Percentiles rank a stretch among this genome's conserved stretches.
These are phyloP conservation scores for Suillus americanus DNA, from an alignment of 768 basidiomycete genomes.

Conservation along the genomic window DNA sequence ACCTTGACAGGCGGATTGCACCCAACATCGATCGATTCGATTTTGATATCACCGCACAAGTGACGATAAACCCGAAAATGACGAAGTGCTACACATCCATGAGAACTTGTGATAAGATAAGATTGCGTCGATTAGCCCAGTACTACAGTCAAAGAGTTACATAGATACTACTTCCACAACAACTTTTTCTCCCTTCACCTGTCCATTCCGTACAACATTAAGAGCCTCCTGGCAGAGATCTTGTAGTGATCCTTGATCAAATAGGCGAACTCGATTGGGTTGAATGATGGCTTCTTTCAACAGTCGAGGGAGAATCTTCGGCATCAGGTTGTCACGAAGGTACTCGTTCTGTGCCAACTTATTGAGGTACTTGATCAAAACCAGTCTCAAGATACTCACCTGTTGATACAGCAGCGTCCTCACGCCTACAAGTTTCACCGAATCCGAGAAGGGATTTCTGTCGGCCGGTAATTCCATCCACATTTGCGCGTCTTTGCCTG, in stretches of 20 bases:
- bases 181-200: conserved; percentile 51
- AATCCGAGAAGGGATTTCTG: conserved; percentile 38
- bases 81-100: neutral
- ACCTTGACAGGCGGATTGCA: neutral
- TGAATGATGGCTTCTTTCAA: conserved; percentile 38
- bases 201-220: conserved; percentile 45
- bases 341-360: conserved; percentile 34
- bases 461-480: conserved; percentile 34
- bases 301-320: conserved; percentile 44
- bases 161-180: conserved; percentile 35
- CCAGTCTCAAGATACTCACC: conserved; percentile 23
- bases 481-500: conserved; percentile 22
- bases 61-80: neutral
- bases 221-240: conserved; percentile 41
- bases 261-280: conserved; percentile 40
- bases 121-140: neutral
- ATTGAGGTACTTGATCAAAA: conserved; percentile 2
- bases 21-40: neutral
- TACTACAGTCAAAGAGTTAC: neutral
- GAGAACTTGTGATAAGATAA: neutral
- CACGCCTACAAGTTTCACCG: conserved; percentile 37
- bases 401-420: conserved; percentile 41
- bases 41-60: neutral
- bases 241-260: conserved; percentile 43
- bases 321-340: conserved; percentile 44